phyloP scores from a whole-genome alignment of 495 filamentous ascomycete genomes.

The Penicillium daleae region DNA sequence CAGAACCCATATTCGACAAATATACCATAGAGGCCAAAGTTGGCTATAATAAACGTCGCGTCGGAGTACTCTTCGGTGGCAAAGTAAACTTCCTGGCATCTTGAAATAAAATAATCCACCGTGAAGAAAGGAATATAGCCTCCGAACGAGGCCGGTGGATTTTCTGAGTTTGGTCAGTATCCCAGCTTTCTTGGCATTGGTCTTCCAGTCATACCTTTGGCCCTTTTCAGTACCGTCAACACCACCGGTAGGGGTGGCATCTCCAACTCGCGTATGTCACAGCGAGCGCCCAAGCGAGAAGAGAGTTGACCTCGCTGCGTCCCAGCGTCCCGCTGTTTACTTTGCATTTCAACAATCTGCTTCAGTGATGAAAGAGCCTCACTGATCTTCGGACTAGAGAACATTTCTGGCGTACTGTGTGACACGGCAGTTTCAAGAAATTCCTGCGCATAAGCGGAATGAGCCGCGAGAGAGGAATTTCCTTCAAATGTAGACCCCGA shows the following conservation, averaged over 20 bases:
- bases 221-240: constrained; percentile 50
- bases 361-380: constrained; percentile 60
- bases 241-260: constrained; percentile 60
- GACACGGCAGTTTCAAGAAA: constrained; percentile 65
- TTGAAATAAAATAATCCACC: constrained; percentile 59
- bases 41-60: constrained; percentile 58
- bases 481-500: constrained; percentile 59
- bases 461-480: constrained; percentile 61
- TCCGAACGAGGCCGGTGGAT: constrained; percentile 29
- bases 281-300: constrained; percentile 39
- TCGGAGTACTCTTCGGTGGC: constrained; percentile 59
- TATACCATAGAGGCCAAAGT: constrained; percentile 59
- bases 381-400: constrained; percentile 54
- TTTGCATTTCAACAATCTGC: constrained; percentile 58
- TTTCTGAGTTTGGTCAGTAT: constrained; percentile 20
- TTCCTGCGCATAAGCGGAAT: constrained; percentile 65
- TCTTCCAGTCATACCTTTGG: constrained; percentile 43
- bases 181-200: neutral
- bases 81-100: constrained; percentile 63
- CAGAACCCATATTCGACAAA: constrained; percentile 53
- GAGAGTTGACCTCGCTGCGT: constrained; percentile 48
- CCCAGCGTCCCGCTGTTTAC: constrained; percentile 36
- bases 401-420: constrained; percentile 48
- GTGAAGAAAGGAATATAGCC: constrained; percentile 46
- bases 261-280: constrained; percentile 50